Evolutionary conservation across 116 monocot genomes (phyloP), one percentile per base, ranked within the genome.

Genomic region (Posidonia oceanica): DNA sequence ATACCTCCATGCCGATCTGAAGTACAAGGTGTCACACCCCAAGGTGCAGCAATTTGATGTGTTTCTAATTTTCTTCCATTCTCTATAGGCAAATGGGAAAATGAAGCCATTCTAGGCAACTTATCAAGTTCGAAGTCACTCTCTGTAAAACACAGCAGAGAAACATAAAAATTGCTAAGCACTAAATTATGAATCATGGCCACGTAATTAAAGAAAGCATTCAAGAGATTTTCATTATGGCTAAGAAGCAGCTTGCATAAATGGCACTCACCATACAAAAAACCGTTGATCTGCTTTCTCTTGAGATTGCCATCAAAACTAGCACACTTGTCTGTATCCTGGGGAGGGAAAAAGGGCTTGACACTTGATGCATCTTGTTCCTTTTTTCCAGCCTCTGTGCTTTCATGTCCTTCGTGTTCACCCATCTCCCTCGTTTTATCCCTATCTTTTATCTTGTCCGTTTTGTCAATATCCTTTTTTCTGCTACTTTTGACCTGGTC

Each of bases 81-180:
- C 67, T 84, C 87, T 70, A 74, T 11, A 72, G 67, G 70, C 22
- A 48, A 54, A 41, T 71, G 63, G 70, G 75, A 71, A 73, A 81
- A 66, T 37, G 66, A 54, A 52, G 63, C 38, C 14, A 42, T 23
- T 64, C 73, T 81, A 36, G 58, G 74, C 70, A 86, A 60, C 72
- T 85, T 88, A 64, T 71, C 70, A 66, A 86, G 68, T 70, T 54
- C 67, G 17, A 54, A 36, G 37, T 75, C 85, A 77, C 77, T 48
- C 39, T 91, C 91, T 87, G 85, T 69, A 48, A 54, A 79, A 41
- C 66, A 75, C 39, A 82, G 67, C 57, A 53, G 36, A 73, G 74
- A 76, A 55, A 56, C 63, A 72, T 60, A 29, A 18, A 53, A 54
- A 63, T 17, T 11, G 8, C n/a, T 10, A 39, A 7, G 39, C 37